Conservation (phyloP, 2,329 filamentous ascomycete species). For the Xylaria sp. region DNA sequence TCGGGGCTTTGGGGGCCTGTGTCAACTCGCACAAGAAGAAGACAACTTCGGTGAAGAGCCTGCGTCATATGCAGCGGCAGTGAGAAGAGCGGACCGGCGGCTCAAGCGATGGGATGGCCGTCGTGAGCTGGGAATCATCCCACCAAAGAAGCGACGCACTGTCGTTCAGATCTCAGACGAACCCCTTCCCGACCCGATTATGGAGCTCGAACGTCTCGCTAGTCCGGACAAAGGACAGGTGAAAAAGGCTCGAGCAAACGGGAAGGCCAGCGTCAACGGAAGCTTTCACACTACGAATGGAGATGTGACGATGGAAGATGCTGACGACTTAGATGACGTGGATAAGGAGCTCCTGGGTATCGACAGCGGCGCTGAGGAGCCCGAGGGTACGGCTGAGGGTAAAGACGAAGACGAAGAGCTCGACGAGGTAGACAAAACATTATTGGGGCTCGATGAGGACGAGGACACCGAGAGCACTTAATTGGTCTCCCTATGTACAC, state of each 20-base stretch:
- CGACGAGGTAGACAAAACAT: constrained; percentile 48
- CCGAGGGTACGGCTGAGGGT: constrained; percentile 42
- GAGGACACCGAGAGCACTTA: constrained; percentile 46
- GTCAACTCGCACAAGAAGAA: constrained; percentile 67
- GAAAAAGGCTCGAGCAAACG: constrained; percentile 47
- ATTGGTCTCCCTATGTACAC: constrained; percentile 19
- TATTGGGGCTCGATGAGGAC: constrained; percentile 49
- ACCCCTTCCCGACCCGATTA: constrained; percentile 32
- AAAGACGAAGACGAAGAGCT: constrained; percentile 59
- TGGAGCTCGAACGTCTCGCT: constrained; percentile 33
- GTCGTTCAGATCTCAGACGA: constrained; percentile 33
- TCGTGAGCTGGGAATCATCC: constrained; percentile 59
- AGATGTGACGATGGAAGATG: constrained; percentile 58
- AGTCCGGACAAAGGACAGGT: constrained; percentile 39
- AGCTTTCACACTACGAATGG: constrained; percentile 51
- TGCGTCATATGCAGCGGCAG: constrained; percentile 70
- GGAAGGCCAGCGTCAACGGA: constrained; percentile 48
- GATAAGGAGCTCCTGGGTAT: constrained; percentile 63
- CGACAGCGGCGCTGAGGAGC: constrained; percentile 57
- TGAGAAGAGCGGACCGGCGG: constrained; percentile 71
- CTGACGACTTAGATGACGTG: constrained; percentile 64
- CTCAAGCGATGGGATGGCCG: constrained; percentile 74
- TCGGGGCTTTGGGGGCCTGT: constrained; percentile 71
- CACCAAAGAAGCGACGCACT: constrained; percentile 56
- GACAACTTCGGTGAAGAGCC: constrained; percentile 84